Evolutionary conservation across 352 stramenopile genomes (phyloP).

Genomic region (Globisporangium alternatum): DNA sequence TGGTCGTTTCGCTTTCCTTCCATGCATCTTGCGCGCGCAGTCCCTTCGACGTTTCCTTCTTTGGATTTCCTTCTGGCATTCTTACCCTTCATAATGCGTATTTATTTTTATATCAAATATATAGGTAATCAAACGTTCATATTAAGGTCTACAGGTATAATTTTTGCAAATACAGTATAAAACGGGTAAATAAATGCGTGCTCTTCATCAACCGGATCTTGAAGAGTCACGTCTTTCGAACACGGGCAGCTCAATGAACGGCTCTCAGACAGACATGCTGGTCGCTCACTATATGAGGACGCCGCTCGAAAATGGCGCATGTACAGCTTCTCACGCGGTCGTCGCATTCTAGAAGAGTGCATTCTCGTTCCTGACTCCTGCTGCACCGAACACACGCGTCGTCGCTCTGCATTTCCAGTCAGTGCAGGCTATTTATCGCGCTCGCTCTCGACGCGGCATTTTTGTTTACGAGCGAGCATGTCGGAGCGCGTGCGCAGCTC

Average conservation of each 20-base stretch:
- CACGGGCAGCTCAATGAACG: constrained; percentile 11
- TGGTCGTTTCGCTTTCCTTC: neutral
- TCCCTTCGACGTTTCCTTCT: constrained; percentile 12
- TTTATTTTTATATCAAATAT: neutral
- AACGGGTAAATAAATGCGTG: neutral
- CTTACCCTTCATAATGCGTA: neutral
- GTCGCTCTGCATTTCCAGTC: neutral
- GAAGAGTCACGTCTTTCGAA: constrained; percentile 16
- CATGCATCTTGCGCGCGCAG: neutral
- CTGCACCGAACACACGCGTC: neutral
- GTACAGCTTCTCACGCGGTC: neutral
- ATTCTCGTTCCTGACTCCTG: constrained; percentile 8
- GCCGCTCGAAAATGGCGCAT: neutral
- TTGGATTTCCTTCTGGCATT: constrained; percentile 6
- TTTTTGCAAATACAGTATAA: neutral
- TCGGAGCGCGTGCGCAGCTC: constrained; percentile 19
- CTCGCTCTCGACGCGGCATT: neutral
- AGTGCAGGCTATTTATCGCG: neutral
- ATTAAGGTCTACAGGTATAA: too few relatives aligned
- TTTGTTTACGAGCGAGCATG: neutral
- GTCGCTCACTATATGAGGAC: neutral
- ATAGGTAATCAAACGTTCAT: too few relatives aligned
- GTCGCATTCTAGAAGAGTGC: neutral
- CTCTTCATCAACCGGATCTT: constrained; percentile 9
- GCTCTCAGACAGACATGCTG: neutral